These are phyloP conservation scores for Lentinula sp. DNA, from an alignment of 768 basidiomycete species.

Conservation along the genomic window DNA sequence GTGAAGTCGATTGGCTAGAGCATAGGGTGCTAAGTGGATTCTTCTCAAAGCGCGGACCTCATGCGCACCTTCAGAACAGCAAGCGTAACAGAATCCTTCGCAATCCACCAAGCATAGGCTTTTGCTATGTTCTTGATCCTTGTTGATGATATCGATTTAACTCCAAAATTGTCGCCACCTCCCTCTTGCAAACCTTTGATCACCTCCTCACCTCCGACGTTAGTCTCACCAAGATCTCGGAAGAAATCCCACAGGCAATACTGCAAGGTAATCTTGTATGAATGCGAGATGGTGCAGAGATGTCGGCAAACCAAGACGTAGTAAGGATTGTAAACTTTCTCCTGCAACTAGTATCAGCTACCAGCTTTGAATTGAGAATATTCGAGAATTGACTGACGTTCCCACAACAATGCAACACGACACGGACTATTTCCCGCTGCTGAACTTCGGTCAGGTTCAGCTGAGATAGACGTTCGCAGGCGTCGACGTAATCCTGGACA, in stretches of 20 bases:
- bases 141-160: conserved; percentile 48
- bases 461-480: conserved; percentile 83
- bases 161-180: conserved; percentile 34
- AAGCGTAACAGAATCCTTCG: conserved; percentile 72
- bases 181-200: conserved; percentile 59
- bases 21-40: background rate
- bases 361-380: background rate
- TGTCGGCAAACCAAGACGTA: conserved; percentile 87
- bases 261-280: conserved; percentile 88
- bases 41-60: background rate
- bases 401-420: conserved; percentile 87
- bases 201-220: conserved; percentile 74
- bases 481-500: conserved; percentile 88
- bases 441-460: conserved; percentile 83
- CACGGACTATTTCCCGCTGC: conserved; percentile 92
- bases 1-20: conserved; percentile 85
- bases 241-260: conserved; percentile 97
- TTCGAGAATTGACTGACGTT: conserved; percentile 49
- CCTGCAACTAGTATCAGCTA: conserved; percentile 38
- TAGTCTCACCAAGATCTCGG: conserved; percentile 80
- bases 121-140: conserved; percentile 71
- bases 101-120: conserved; percentile 91
- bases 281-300: conserved; percentile 72
- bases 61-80: conserved; percentile 75
- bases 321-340: conserved; percentile 91